Percentiles rank a stretch among this genome's conserved stretches.
Evolutionary conservation across 1,284 basidiomycete genomes (phyloP).

Genomic region (Tilletia horrida): DNA sequence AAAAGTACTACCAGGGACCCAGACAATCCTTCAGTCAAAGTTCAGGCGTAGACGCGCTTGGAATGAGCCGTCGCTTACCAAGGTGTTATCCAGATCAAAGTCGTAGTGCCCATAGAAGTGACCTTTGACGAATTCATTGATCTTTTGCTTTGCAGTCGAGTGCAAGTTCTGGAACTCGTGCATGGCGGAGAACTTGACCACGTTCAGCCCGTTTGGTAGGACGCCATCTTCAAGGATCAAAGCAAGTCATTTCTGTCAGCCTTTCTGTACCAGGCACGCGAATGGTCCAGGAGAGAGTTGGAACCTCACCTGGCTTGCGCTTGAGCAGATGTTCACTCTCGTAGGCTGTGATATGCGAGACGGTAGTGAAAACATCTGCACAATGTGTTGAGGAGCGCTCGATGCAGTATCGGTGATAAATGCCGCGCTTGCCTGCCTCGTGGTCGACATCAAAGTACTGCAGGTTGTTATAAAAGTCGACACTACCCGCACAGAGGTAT

Average conservation of each 20-base stretch:
- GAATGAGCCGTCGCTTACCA: constrained; percentile 53
- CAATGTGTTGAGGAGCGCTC: constrained; percentile 91
- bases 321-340: constrained; percentile 94
- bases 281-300: too few relatives aligned
- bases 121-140: constrained; percentile 93
- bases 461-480: constrained; percentile 99
- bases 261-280: too few relatives aligned
- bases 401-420: constrained; percentile 87
- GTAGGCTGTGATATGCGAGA: constrained; percentile 87
- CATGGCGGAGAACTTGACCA: constrained; percentile 92
- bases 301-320: constrained; percentile 69
- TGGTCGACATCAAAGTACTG: constrained; percentile 99
- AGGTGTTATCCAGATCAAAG: constrained; percentile 89
- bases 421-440: constrained; percentile 95
- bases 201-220: constrained; percentile 95
- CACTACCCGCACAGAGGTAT: constrained; percentile 92
- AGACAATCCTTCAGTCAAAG: neutral
- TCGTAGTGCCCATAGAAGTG: constrained; percentile 98
- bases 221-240: too few relatives aligned
- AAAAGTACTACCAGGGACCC: constrained; percentile 67
- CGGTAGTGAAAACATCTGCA: constrained; percentile 96
- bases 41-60: neutral
- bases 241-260: too few relatives aligned
- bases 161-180: constrained; percentile 97
- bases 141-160: constrained; percentile 86